Evolutionary conservation across 225 moss, liverwort and hornwort genomes (phyloP).

Genomic region (Thuidium tamariscinum): DNA sequence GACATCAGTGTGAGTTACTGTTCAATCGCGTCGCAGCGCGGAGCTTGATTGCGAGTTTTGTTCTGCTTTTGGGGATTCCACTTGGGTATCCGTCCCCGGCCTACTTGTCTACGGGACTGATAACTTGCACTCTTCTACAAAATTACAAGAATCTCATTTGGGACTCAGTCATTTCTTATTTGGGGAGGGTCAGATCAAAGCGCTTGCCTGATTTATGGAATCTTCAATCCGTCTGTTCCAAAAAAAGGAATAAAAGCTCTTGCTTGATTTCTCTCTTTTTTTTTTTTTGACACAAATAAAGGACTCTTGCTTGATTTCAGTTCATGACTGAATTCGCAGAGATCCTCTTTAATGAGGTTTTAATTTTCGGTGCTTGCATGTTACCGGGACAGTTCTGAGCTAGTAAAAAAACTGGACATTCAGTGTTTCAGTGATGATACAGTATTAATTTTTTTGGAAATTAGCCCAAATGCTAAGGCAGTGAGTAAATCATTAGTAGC

Average conservation of each 20-base stretch:
- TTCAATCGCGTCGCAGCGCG: neutral
- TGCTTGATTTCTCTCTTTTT: neutral
- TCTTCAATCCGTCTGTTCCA: neutral
- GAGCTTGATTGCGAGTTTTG: neutral
- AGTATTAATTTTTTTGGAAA: neutral
- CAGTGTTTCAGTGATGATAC: neutral
- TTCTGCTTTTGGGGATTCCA: neutral
- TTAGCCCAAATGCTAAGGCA: neutral
- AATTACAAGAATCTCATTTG: neutral
- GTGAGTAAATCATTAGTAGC: neutral
- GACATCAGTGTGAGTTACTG: neutral
- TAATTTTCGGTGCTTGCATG: neutral
- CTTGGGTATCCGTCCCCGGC: neutral
- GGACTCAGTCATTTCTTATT: neutral
- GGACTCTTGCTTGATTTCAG: neutral
- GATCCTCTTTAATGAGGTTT: neutral
- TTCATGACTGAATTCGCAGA: neutral
- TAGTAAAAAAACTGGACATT: neutral
- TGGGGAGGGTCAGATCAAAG: neutral
- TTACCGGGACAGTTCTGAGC: neutral
- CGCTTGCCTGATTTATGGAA: neutral
- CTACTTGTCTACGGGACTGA: neutral
- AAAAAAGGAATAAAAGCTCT: neutral
- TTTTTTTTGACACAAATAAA: too few species aligned
- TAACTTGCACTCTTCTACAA: neutral